phyloP scores from a whole-genome alignment of 768 basidiomycete species.

The Tulasnella sp. region DNA sequence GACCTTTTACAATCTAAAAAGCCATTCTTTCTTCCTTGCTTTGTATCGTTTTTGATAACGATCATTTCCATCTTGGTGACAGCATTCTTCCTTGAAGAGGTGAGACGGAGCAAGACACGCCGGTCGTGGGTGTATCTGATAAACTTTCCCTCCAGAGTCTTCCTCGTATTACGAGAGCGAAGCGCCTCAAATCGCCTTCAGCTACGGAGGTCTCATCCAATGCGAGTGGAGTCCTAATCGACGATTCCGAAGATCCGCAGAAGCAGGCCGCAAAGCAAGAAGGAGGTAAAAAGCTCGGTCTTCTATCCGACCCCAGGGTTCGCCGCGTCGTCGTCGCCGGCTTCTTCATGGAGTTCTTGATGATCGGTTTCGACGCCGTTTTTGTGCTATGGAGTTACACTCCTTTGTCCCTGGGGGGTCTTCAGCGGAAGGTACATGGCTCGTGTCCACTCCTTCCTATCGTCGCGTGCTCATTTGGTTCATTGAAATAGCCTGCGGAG shows the following conservation, averaged over 20 bases:
- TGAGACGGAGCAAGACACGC: background rate
- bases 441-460: background rate
- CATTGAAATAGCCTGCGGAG: background rate
- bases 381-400: slow-evolving; percentile 66
- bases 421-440: slow-evolving; percentile 52
- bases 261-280: background rate
- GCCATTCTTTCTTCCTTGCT: slow-evolving; percentile 27
- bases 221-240: background rate
- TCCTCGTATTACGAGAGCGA: background rate
- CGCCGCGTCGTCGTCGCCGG: slow-evolving; percentile 17
- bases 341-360: slow-evolving; percentile 40
- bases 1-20: slow-evolving; percentile 14
- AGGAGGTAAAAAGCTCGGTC: background rate
- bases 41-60: slow-evolving; percentile 23
- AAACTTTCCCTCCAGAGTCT: background rate
- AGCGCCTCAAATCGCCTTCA: background rate
- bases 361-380: slow-evolving; percentile 56
- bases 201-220: background rate
- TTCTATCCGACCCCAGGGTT: slow-evolving; percentile 16
- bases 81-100: slow-evolving; percentile 23
- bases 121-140: background rate
- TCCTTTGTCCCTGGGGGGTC: slow-evolving; percentile 47
- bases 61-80: slow-evolving; percentile 14
- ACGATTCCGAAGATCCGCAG: background rate
- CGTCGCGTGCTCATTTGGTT: background rate